These are phyloP conservation scores for Venustampulla echinocandica DNA, from an alignment of 495 filamentous ascomycete genomes.

Conservation along the genomic window DNA sequence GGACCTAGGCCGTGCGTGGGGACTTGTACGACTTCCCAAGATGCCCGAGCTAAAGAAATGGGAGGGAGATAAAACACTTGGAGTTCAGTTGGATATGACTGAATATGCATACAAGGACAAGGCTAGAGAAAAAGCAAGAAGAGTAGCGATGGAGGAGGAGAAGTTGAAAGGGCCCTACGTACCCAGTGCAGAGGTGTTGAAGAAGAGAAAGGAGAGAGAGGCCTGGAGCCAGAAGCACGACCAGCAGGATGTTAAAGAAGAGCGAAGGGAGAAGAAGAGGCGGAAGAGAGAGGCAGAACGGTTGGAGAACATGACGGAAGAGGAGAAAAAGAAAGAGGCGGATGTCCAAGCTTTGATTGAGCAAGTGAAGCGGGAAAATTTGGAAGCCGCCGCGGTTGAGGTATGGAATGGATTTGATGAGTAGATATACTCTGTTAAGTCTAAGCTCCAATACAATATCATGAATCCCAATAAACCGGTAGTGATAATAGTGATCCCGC, in stretches of 20 bases:
- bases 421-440: slow-evolving; percentile 2
- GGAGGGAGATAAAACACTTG: slow-evolving; percentile 53
- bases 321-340: slow-evolving; percentile 58
- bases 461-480: too few species aligned
- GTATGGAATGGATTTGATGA: slow-evolving; percentile 39
- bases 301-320: slow-evolving; percentile 59
- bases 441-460: not conserved
- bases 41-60: slow-evolving; percentile 84
- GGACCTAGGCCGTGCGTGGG: slow-evolving; percentile 73
- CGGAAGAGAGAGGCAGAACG: slow-evolving; percentile 61
- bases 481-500: too few species aligned
- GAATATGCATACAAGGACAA: slow-evolving; percentile 68
- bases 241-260: slow-evolving; percentile 52
- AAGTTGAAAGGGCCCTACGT: slow-evolving; percentile 24
- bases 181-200: slow-evolving; percentile 22
- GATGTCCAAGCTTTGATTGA: slow-evolving; percentile 69
- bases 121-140: slow-evolving; percentile 60
- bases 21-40: slow-evolving; percentile 74
- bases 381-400: slow-evolving; percentile 35
- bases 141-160: slow-evolving; percentile 43
- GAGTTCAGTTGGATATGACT: slow-evolving; percentile 48
- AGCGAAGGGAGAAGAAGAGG: slow-evolving; percentile 65
- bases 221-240: slow-evolving; percentile 85
- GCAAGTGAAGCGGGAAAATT: slow-evolving; percentile 50
- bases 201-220: slow-evolving; percentile 46